Conservation (phyloP, 345 rosid species). For the Theobroma cacao region DNA sequence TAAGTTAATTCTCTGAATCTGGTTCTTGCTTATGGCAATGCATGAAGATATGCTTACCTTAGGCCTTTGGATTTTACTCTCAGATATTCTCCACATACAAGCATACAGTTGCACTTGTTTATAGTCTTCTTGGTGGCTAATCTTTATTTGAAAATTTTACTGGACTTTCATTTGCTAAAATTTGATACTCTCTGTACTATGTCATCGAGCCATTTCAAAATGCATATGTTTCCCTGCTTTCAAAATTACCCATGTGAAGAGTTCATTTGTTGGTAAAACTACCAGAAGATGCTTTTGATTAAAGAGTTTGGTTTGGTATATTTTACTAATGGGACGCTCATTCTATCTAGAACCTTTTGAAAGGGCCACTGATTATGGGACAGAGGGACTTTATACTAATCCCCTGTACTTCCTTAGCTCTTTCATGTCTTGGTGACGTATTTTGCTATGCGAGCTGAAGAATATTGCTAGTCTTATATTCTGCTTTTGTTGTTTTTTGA, state of each 20-base stretch:
- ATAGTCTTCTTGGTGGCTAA: background rate
- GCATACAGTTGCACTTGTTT: background rate
- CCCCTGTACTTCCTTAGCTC: background rate
- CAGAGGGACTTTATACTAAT: background rate
- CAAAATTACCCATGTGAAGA: background rate
- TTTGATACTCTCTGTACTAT: background rate
- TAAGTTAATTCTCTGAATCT: slow-evolving; percentile 25
- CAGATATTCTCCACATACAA: background rate
- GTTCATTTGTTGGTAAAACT: background rate
- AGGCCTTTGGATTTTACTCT: background rate
- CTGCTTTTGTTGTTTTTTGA: background rate
- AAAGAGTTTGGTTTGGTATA: background rate
- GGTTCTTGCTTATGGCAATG: background rate
- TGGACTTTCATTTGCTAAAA: background rate
- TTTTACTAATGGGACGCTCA: background rate
- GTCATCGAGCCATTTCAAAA: background rate
- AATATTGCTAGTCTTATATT: background rate
- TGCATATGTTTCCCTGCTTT: background rate
- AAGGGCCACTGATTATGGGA: background rate
- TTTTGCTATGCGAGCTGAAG: background rate
- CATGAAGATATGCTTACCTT: background rate
- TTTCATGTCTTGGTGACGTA: background rate
- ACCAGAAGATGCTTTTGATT: background rate
- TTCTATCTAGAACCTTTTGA: background rate
- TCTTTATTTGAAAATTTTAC: background rate